A percentile compares a stretch with the other conserved stretches of the same genome.
Conservation (phyloP, 75 land plant species). For the Cupressus sempervirens region DNA sequence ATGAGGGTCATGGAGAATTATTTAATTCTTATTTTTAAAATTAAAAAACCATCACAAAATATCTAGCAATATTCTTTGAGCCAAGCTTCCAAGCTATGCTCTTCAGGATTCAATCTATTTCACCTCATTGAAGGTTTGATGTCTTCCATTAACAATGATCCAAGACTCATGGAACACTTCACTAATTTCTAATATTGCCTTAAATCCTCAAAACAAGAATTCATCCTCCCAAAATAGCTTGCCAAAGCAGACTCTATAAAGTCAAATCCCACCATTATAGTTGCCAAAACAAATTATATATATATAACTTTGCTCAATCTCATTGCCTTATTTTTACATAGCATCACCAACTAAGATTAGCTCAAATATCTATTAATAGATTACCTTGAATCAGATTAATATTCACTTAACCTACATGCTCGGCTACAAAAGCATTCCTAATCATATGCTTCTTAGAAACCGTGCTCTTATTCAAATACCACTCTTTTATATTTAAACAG, state of each 20-base stretch:
- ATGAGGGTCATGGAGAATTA: background rate
- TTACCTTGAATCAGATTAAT: background rate
- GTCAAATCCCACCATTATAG: background rate
- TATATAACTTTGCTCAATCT: background rate
- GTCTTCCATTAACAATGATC: conserved; percentile 16
- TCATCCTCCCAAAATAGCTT: background rate
- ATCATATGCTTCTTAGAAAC: background rate
- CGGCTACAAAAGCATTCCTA: background rate
- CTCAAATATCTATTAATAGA: background rate
- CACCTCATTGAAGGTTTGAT: conserved; percentile 7
- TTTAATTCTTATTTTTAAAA: background rate
- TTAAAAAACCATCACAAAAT: background rate
- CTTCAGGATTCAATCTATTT: conserved; percentile 5
- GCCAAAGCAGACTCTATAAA: background rate
- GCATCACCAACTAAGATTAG: background rate
- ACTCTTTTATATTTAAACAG: background rate
- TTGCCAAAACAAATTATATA: background rate
- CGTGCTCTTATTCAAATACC: background rate
- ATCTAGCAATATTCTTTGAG: conserved; percentile 43
- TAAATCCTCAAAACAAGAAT: background rate
- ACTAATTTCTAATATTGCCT: background rate
- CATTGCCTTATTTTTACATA: background rate
- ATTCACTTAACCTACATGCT: background rate
- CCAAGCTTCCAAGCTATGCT: conserved; percentile 40
- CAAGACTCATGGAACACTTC: conserved; percentile 3